A percentile compares a stretch with the other conserved stretches of the same genome.
Evolutionary conservation across 495 filamentous ascomycete genomes (phyloP).

Genomic region (Annulohypoxylon maeteangense): DNA sequence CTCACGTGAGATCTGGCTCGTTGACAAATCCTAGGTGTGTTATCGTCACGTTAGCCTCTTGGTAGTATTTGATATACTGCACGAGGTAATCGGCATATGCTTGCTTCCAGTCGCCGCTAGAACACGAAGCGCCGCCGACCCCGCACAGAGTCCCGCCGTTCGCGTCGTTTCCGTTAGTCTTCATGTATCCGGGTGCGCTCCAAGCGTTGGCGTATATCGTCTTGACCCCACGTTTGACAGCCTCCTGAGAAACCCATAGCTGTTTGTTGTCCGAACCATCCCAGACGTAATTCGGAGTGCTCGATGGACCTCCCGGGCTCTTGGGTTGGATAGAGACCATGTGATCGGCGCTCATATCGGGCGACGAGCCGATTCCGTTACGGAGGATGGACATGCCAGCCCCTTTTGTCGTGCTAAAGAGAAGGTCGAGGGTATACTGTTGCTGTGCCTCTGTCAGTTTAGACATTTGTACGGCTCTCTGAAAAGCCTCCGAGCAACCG

Average conservation of each 20-base stretch:
- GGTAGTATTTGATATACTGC: slow-evolving; percentile 62
- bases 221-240: slow-evolving; percentile 57
- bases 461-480: slow-evolving; percentile 54
- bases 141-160: slow-evolving; percentile 66
- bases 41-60: slow-evolving; percentile 57
- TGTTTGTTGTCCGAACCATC: slow-evolving; percentile 59
- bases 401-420: slow-evolving; percentile 59
- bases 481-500: slow-evolving; percentile 63
- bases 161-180: slow-evolving; percentile 63
- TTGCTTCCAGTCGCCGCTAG: slow-evolving; percentile 65
- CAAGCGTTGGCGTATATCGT: slow-evolving; percentile 67
- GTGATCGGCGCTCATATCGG: slow-evolving; percentile 50
- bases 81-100: slow-evolving; percentile 67
- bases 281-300: slow-evolving; percentile 54
- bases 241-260: slow-evolving; percentile 61
- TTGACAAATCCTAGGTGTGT: slow-evolving; percentile 65
- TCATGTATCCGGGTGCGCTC: slow-evolving; percentile 68
- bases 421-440: slow-evolving; percentile 54
- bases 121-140: slow-evolving; percentile 56
- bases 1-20: slow-evolving; percentile 55
- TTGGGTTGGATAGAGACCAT: slow-evolving; percentile 59
- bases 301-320: slow-evolving; percentile 51
- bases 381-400: slow-evolving; percentile 65
- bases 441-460: slow-evolving; percentile 47
- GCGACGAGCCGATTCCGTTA: slow-evolving; percentile 64